These are phyloP conservation scores for Diacronema lutheri DNA, from an alignment of 78 protist species.

Conservation along the genomic window DNA sequence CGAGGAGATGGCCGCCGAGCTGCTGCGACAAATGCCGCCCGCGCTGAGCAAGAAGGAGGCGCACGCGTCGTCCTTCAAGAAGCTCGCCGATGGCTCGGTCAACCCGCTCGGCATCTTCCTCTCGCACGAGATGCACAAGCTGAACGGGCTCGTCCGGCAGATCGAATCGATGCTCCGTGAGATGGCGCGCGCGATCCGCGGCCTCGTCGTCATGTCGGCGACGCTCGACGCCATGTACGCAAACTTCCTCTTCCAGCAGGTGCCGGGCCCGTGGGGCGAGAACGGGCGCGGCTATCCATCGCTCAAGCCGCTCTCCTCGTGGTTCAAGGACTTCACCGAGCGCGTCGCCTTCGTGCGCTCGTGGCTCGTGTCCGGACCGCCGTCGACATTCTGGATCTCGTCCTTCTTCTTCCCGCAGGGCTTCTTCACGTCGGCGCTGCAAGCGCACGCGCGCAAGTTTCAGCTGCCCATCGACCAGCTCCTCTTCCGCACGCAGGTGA, in stretches of 20 bases:
- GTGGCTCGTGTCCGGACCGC: constrained; percentile 58
- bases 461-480: constrained; percentile 54
- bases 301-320: constrained; percentile 58
- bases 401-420: constrained; percentile 69
- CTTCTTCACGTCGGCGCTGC: constrained; percentile 66
- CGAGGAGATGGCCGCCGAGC: background rate
- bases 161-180: constrained; percentile 36
- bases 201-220: constrained; percentile 69
- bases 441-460: constrained; percentile 49
- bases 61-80: background rate
- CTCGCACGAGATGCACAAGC: constrained; percentile 49
- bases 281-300: constrained; percentile 52
- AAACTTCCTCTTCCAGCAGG: constrained; percentile 30
- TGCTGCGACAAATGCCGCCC: background rate
- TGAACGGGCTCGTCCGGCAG: constrained; percentile 50
- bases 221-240: constrained; percentile 34
- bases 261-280: constrained; percentile 49
- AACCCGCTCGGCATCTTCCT: constrained; percentile 55
- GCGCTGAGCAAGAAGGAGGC: background rate
- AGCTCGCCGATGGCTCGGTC: constrained; percentile 32
- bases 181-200: constrained; percentile 56
- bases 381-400: constrained; percentile 52
- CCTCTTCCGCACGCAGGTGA: constrained; percentile 20
- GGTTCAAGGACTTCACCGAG: constrained; percentile 49
- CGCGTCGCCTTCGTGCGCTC: constrained; percentile 48